Evolutionary conservation across 345 rosid genomes (phyloP), one percentile per base, ranked within the genome.

Genomic region (Erodium maritimum): DNA sequence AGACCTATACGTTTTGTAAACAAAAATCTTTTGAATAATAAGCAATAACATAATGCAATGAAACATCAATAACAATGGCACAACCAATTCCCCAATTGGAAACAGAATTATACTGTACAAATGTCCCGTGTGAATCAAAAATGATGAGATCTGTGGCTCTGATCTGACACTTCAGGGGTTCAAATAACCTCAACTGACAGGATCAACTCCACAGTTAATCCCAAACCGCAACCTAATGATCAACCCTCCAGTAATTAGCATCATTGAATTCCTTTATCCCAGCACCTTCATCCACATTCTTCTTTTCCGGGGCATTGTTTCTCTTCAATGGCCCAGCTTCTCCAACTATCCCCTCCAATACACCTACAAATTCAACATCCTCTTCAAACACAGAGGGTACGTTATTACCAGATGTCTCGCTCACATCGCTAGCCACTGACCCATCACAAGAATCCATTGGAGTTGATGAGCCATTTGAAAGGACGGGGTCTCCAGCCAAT

Each of bases 341-440:
- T 34, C 95, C 96, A 21, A 89, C 97, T 46, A 89, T 93, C 45
- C 95, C 97, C 71, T 93, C 90, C 68, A 87, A 96, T 58, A 93
- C 90, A 1, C 99, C 99, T 8, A 89, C 95, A 65, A 87, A 89
- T 69, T 93, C 99, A 46, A 89, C 91, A 67, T 93, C 99, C 73
- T 89, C 96, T 67, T 89, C 99, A n/a, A 93, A 89, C 65, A 93
- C 64, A 50, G 95, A 83, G 19, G 81, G 80, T 4, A 72, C 73
- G 1, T 80, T 52, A 42, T 3, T 16, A 14, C 75, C 59, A 50
- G 94, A 73, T 69, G 57, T 77, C 54, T 70, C 65, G 62, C 73
- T 64, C 55, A 67, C 33, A 20, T 66, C 75, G 13, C 74, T 75
- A 67, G 75, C 66, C 21, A 20, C 70, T 19, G 79, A 71, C 55